phyloP scores from a whole-genome alignment of 2,329 filamentous ascomycete genomes.

The Trichoderma atrobrunneum region DNA sequence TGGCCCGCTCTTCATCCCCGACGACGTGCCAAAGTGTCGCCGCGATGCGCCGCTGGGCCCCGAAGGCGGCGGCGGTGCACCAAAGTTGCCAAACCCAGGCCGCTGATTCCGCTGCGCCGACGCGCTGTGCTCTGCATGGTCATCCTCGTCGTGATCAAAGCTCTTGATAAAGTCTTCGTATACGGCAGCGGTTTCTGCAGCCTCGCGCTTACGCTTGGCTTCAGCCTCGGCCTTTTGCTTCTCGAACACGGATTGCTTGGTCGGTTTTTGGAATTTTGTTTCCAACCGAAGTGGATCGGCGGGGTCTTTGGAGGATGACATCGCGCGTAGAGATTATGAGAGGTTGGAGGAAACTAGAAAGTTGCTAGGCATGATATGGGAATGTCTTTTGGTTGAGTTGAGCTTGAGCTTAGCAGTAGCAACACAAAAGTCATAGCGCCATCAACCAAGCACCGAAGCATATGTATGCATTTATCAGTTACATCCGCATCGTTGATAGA shows the following conservation, averaged over 20 bases:
- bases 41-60: constrained; percentile 39
- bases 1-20: constrained; percentile 56
- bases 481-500: background rate
- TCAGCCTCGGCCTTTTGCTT: constrained; percentile 85
- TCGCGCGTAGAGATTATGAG: constrained; percentile 28
- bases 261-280: constrained; percentile 73
- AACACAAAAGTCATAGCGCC: background rate
- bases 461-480: background rate
- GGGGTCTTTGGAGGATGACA: constrained; percentile 49
- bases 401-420: background rate
- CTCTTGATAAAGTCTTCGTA: constrained; percentile 86
- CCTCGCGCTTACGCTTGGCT: constrained; percentile 79
- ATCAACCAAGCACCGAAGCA: background rate
- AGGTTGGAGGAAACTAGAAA: background rate
- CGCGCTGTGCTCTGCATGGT: constrained; percentile 30
- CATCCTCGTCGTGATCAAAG: constrained; percentile 61
- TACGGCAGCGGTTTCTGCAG: constrained; percentile 81
- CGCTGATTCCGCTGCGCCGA: constrained; percentile 25
- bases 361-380: background rate
- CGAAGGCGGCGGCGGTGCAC: constrained; percentile 17
- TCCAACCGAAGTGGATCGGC: constrained; percentile 68
- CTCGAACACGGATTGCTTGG: constrained; percentile 85
- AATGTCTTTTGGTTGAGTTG: background rate
- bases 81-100: constrained; percentile 27
- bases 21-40: constrained; percentile 62